These are phyloP conservation scores for Apiotrichum veenhuisii DNA, from an alignment of 1,284 basidiomycete genomes.

Conservation along the genomic window DNA sequence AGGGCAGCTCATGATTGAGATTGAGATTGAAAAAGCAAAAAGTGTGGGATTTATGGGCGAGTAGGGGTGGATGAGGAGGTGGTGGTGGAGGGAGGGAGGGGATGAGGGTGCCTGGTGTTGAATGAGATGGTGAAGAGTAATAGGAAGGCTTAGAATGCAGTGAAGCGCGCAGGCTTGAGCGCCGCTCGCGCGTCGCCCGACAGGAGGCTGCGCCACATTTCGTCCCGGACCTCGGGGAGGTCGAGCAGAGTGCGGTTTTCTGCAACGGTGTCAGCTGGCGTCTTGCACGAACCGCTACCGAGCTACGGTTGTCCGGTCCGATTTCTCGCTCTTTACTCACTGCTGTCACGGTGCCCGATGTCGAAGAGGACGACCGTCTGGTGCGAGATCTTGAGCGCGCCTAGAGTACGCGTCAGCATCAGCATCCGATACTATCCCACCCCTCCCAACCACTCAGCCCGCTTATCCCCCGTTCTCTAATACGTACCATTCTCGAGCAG, in stretches of 20 bases:
- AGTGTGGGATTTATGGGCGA: background rate
- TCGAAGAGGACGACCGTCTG: conserved; percentile 47
- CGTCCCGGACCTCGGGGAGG: conserved; percentile 46
- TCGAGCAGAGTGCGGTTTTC: conserved; percentile 48
- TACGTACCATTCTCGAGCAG: conserved; percentile 41
- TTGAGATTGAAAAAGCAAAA: background rate
- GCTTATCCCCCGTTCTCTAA: background rate
- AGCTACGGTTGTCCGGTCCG: too few species aligned
- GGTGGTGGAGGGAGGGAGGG: background rate
- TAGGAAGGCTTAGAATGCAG: conserved; percentile 33
- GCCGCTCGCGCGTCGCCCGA: conserved; percentile 33
- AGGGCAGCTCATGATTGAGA: background rate
- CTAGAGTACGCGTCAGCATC: conserved; percentile 13
- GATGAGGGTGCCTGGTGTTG: background rate
- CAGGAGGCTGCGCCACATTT: conserved; percentile 48
- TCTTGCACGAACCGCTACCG: too few species aligned
- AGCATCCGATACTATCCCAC: too few species aligned
- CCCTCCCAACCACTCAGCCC: conserved; percentile 1
- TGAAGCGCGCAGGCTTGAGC: conserved; percentile 35
- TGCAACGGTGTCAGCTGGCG: conserved; percentile 16
- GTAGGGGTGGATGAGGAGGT: background rate
- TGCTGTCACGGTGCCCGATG: conserved; percentile 40
- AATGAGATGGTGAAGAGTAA: background rate
- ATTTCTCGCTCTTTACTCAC: conserved; percentile 26
- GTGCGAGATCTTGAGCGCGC: conserved; percentile 39